Conservation (phyloP, 2,329 filamentous ascomycete genomes). For the Paecilomyces formosus region DNA sequence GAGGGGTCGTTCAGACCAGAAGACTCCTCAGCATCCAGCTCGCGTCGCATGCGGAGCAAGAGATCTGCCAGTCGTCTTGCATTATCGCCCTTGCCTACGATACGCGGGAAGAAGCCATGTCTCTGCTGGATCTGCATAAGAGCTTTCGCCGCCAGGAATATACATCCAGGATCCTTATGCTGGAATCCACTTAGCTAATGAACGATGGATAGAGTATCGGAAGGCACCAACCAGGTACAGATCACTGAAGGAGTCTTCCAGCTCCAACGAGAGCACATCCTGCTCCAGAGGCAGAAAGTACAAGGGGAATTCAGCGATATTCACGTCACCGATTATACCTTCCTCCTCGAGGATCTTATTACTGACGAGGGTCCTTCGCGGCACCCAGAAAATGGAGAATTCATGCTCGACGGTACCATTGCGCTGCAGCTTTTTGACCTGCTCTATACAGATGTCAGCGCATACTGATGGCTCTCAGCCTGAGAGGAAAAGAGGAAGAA, state of each 20-base stretch:
- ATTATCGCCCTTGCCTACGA: conserved; percentile 93
- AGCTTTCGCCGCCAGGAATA: conserved; percentile 80
- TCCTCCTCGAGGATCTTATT: conserved; percentile 88
- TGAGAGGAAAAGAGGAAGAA: conserved; percentile 27
- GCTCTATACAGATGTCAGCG: conserved; percentile 61
- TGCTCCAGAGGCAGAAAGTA: conserved; percentile 88
- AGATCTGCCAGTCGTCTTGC: conserved; percentile 82
- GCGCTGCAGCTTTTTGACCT: conserved; percentile 82
- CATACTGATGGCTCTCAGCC: conserved; percentile 46
- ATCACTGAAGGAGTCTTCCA: conserved; percentile 79
- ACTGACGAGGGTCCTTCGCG: conserved; percentile 81
- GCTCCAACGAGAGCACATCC: conserved; percentile 83
- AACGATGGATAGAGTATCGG: conserved; percentile 15
- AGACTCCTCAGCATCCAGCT: conserved; percentile 73
- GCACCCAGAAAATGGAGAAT: conserved; percentile 94
- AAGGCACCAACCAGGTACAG: conserved; percentile 61
- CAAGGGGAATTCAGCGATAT: conserved; percentile 75
- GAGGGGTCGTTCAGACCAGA: conserved; percentile 49
- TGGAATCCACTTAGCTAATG: conserved; percentile 16
- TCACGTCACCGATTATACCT: conserved; percentile 87
- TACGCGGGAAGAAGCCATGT: conserved; percentile 87
- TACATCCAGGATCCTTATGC: conserved; percentile 83
- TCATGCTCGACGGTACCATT: conserved; percentile 89
- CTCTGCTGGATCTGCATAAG: conserved; percentile 90
- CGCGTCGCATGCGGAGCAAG: conserved; percentile 83